Evolutionary conservation across 1,284 basidiomycete genomes (phyloP), one percentile per base, ranked within the genome.

Genomic region (Heimioporus punctisporus): DNA sequence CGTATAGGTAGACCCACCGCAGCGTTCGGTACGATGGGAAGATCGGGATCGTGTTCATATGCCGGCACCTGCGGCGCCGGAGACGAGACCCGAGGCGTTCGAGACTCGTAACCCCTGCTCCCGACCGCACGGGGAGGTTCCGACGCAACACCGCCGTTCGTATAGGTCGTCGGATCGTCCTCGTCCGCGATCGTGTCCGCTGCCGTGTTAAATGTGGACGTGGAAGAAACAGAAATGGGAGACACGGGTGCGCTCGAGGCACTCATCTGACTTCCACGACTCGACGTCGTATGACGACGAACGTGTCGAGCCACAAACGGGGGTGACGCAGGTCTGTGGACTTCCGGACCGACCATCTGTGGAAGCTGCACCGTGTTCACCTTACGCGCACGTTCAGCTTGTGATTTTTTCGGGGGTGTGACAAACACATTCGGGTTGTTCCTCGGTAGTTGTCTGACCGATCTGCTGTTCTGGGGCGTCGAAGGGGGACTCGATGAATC

Each of bases 221-320:
- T 60, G 17, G 67, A 72, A 34, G 66, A 47, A 2, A 56, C 56
- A 15, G 68, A 71, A 19, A 68, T 60, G 17, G 71, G 68, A 24
- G 71, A 69, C 25, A 69, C 66, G 0, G 71, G 71, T 25, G 71
- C 71, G 27, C 71, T 72, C 47, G 66, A 72, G 12, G 65, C 21
- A 27, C 56, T 50, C 51, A 57, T 65, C 48, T 70, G 70, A 52
- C 68, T 39, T 26, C 66, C 66, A 46, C 69, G 69, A 34, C 62
- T 70, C 19, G 69, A 71, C 17, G 59, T 66, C 23, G 68, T 72
- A 34, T 64, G 64, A n/a, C 69, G 68, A 53, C 71, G 71, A 21
- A 72, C 60, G 50, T 68, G 71, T 34, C 69, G 66, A 39, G 62
- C 47, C 28, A 69, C 56, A 47, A 69, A 69, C 8, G 69, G 69